These are phyloP conservation scores for Microcera coccophila DNA, from an alignment of 2,329 filamentous ascomycete genomes.

Conservation along the genomic window DNA sequence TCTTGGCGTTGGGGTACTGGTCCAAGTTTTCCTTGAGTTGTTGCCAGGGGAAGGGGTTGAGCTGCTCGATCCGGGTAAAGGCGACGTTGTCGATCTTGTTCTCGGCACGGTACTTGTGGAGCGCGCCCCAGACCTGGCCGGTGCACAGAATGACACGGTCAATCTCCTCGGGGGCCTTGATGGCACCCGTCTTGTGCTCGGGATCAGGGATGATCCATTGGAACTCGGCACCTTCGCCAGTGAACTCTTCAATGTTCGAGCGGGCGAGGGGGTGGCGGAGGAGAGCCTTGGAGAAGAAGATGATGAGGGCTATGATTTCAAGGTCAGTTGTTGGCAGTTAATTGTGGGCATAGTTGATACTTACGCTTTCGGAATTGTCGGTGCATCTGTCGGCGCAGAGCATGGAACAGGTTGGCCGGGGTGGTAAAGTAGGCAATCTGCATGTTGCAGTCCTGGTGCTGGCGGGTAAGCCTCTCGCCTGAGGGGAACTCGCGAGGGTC, in stretches of 20 bases:
- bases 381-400: constrained; percentile 95
- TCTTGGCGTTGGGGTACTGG: constrained; percentile 94
- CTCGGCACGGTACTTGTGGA: constrained; percentile 85
- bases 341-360: too few relatives aligned
- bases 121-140: constrained; percentile 87
- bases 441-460: constrained; percentile 99
- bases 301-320: constrained; percentile 65
- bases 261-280: constrained; percentile 91
- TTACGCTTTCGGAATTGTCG: constrained; percentile 98
- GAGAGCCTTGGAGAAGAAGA: constrained; percentile 98
- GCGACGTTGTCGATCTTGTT: constrained; percentile 87
- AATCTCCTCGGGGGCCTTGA: constrained; percentile 79
- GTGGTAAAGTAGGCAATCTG: constrained; percentile 98
- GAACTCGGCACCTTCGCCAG: constrained; percentile 80
- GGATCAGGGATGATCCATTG: constrained; percentile 93
- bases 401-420: constrained; percentile 93
- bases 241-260: constrained; percentile 87
- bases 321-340: background rate
- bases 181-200: constrained; percentile 69
- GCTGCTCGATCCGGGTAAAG: constrained; percentile 92
- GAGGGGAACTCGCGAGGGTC: constrained; percentile 90
- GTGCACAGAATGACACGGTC: constrained; percentile 92
- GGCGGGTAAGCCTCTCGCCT: constrained; percentile 83
- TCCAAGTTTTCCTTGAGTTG: constrained; percentile 96
- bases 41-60: constrained; percentile 98